These are phyloP conservation scores for Trypanosomatidae sp. DNA, from an alignment of 208 protist species.

Conservation along the genomic window DNA sequence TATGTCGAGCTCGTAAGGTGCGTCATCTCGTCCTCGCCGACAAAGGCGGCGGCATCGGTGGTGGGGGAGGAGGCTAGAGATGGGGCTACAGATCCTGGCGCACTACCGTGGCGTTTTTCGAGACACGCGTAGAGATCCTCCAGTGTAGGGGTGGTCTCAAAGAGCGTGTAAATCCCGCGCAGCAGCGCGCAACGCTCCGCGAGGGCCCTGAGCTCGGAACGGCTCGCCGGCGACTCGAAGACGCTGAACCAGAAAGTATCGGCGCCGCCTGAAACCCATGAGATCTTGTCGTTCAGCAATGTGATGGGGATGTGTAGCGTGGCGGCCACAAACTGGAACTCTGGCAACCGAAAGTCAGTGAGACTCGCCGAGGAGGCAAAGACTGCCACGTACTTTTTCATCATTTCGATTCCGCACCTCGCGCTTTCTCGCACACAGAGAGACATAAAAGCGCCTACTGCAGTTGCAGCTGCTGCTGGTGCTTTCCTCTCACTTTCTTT, in stretches of 20 bases:
- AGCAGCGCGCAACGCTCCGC: constrained; percentile 49
- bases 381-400: constrained; percentile 69
- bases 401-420: neutral
- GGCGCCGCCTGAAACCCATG: constrained; percentile 25
- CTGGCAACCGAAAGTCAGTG: constrained; percentile 45
- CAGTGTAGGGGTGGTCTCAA: constrained; percentile 45
- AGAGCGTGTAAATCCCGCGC: constrained; percentile 48
- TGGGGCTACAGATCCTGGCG: neutral
- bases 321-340: constrained; percentile 51
- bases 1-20: constrained; percentile 34
- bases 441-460: neutral
- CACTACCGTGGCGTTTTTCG: constrained; percentile 10
- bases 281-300: constrained; percentile 21
- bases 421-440: neutral
- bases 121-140: constrained; percentile 41
- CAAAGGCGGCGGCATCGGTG: constrained; percentile 8
- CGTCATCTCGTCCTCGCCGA: constrained; percentile 30
- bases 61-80: neutral
- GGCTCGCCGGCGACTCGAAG: constrained; percentile 31
- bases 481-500: constrained; percentile 20
- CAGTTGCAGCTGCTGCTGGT: neutral
- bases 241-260: constrained; percentile 39
- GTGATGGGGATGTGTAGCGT: constrained; percentile 37
- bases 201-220: constrained; percentile 17
- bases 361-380: constrained; percentile 73